phyloP scores from a whole-genome alignment of 129 eudicot species.

The Logfia minima region DNA sequence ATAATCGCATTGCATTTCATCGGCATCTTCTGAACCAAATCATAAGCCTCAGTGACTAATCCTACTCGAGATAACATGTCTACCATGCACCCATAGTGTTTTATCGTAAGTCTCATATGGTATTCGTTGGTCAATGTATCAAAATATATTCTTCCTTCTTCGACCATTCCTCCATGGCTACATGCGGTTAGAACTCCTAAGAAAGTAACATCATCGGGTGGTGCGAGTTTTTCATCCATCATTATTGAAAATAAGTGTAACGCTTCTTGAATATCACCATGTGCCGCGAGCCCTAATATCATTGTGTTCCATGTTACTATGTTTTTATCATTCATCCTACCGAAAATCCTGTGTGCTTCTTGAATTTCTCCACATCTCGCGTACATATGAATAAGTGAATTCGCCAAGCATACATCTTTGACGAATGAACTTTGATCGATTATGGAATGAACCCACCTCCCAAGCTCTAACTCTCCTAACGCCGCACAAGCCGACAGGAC shows the following conservation, averaged over 20 bases:
- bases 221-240: conserved; percentile 23
- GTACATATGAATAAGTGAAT: conserved; percentile 53
- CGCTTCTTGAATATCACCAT: conserved; percentile 40
- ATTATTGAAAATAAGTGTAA: conserved; percentile 38
- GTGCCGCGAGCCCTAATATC: conserved; percentile 46
- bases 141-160: conserved; percentile 45
- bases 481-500: conserved; percentile 48
- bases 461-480: conserved; percentile 44
- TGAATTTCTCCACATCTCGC: conserved; percentile 48
- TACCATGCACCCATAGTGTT: conserved; percentile 59
- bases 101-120: conserved; percentile 39
- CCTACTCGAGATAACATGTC: conserved; percentile 59
- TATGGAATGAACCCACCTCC: conserved; percentile 40
- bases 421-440: conserved; percentile 8
- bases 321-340: conserved; percentile 34
- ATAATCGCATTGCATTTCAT: conserved; percentile 51
- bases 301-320: conserved; percentile 50
- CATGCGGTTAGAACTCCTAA: conserved; percentile 55
- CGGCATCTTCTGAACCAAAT: conserved; percentile 43
- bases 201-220: conserved; percentile 44
- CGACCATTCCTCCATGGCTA: conserved; percentile 59
- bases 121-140: conserved; percentile 31
- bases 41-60: conserved; percentile 44
- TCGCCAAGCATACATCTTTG: conserved; percentile 29
- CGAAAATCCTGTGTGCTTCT: conserved; percentile 38